Base-by-base conservation (phyloP, 1,284 basidiomycete genomes). In the Salmacisia buchloeana region DNA sequence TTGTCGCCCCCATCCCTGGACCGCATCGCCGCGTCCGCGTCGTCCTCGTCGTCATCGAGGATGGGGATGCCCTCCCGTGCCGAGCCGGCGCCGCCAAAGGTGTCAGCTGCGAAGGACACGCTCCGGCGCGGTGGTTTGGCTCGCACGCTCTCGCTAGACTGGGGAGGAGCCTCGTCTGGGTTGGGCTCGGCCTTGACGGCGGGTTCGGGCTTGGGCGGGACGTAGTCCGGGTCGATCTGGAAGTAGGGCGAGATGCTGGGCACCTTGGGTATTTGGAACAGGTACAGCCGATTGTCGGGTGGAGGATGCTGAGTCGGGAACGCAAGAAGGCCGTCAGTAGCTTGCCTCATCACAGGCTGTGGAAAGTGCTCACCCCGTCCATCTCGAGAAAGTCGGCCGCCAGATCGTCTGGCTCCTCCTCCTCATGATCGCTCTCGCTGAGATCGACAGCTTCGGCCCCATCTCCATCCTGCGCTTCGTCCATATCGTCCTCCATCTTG, bases 361-460 rank as follows among this genome's bases (percentile, higher is more conserved):
- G 13, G 27, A 33, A n/a, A 31, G 49, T 21, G 15, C 49, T 54
- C 15, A 54, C 49, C 27, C 49, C 49, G 29, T 54, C 29, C 1
- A 54, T 31, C 13, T 27, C 15, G 7, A 54, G 13, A n/a, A 54
- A 54, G 27, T 54, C 49, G 13, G 25, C 27, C 4, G 49, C 49
- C 13, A 54, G 29, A 15, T 54, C 25, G 34, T 54, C 49, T n/a
- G 49, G 29, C 29, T 54, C 49, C 21, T 54, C 49, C 15, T 29
- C 49, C 6, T 54, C 49, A n/a, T 54, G 49, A 31, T 54, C 49
- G 21, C 49, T 54, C 49, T 54, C 49, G 29, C 27, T 33, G 10
- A 54, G 49, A 29, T 54, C 49, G 13, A 54, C 29, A 15, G 23
- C 41, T n/a, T 15, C 41, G 23, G 6, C 41, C 7, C 18, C 49